phyloP scores from a whole-genome alignment of 2,329 filamentous ascomycete genomes.

The Cordyceps javanica region DNA sequence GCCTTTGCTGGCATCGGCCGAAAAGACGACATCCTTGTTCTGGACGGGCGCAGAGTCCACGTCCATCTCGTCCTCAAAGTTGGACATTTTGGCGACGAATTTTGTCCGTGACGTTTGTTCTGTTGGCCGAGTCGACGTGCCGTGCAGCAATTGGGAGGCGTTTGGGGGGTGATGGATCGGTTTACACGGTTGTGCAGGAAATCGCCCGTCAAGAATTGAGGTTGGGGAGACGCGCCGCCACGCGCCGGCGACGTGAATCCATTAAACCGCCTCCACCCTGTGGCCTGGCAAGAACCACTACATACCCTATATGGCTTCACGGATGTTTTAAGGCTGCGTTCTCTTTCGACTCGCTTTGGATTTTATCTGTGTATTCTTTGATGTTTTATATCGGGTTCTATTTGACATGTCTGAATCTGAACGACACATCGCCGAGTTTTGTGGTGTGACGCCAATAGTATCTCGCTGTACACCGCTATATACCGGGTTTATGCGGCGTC shows the following conservation, averaged over 20 bases:
- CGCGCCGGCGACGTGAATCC: slow-evolving; percentile 2
- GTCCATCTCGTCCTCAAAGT: slow-evolving; percentile 57
- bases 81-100: slow-evolving; percentile 39
- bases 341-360: not conserved
- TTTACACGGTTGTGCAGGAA: not conserved
- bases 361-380: not conserved
- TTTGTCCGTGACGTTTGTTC: not conserved
- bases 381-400: too few relatives aligned
- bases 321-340: not conserved
- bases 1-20: slow-evolving; percentile 73
- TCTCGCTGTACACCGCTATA: too few relatives aligned
- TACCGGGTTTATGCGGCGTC: too few relatives aligned
- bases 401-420: slow-evolving; percentile 11
- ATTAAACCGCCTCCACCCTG: slow-evolving; percentile 11
- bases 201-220: not conserved
- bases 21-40: slow-evolving; percentile 56
- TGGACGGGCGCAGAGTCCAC: slow-evolving; percentile 41
- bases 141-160: not conserved
- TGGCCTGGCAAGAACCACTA: not conserved
- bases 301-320: not conserved
- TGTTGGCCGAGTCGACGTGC: not conserved
- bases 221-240: slow-evolving; percentile 6
- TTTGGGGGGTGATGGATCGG: not conserved
- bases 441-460: too few relatives aligned
- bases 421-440: too few relatives aligned